phyloP scores from a whole-genome alignment of 1,284 basidiomycete genomes.

The Grifola frondosa region DNA sequence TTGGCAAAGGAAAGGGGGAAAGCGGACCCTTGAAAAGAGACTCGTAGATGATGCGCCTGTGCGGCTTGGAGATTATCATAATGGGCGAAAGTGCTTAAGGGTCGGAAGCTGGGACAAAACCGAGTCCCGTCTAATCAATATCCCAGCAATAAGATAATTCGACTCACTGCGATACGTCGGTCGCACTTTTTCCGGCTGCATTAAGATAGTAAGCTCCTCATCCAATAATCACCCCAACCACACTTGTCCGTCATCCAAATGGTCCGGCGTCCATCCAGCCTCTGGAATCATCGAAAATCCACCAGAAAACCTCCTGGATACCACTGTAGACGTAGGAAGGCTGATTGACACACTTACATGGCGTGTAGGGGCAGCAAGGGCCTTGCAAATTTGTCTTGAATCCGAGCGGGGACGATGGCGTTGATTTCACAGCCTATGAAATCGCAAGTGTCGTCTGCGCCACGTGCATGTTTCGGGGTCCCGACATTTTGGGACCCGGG shows the following conservation, averaged over 20 bases:
- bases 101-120: constrained; percentile 40
- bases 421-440: too few species aligned
- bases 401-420: constrained; percentile 30
- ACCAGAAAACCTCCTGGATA: constrained; percentile 7
- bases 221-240: constrained; percentile 4
- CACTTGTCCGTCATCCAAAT: constrained; percentile 29
- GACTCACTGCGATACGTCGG: constrained; percentile 33
- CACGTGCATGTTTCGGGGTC: constrained; percentile 4
- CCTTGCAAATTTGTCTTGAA: constrained; percentile 35
- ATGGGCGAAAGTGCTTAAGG: constrained; percentile 46
- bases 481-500: too few species aligned
- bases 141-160: background rate
- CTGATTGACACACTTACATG: constrained; percentile 30
- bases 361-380: constrained; percentile 28
- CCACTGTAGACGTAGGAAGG: constrained; percentile 11
- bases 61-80: constrained; percentile 87
- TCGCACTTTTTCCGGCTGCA: constrained; percentile 37
- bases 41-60: constrained; percentile 89
- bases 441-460: background rate
- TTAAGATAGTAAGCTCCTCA: constrained; percentile 23
- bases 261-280: constrained; percentile 29
- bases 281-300: constrained; percentile 9
- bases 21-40: constrained; percentile 97
- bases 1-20: constrained; percentile 25
- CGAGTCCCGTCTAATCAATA: background rate